Base-by-base conservation (phyloP, 2,329 filamentous ascomycete species). In the Pseudocercospora macadamiae region DNA sequence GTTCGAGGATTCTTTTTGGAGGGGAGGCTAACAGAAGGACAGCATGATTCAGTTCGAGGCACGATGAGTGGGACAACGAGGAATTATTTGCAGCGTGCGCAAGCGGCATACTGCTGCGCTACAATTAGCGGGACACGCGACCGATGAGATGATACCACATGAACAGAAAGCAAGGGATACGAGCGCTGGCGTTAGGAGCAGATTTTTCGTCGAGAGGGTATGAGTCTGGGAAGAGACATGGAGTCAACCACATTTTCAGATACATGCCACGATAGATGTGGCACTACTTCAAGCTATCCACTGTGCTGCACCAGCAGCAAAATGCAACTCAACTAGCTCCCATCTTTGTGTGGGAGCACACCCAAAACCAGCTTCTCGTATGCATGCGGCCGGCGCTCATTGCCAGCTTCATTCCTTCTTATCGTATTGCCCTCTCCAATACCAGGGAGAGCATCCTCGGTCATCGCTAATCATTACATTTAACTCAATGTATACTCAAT, bases 11-110 rank as follows among this genome's bases (percentile, higher is more conserved):
- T 21, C 23, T 42, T 42, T 8, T 8, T 10, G 16, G 16, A 21
- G 10, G 8, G 28, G 3, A 18, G 18, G 36, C 34, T 53, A 37
- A 61, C 62, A 67, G 16, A 18, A 26, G n/a, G 19, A 55, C 68
- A 96, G 93, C 73, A 97, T 97, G 93, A 93, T 97, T 52, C 95
- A 99, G 79, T 97, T 99, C 72, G 93, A 99, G 82, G 95, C 95
- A 52, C 86, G 93, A 78, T 97, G 65, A 68, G 39, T 10, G n/a
- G 16, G 16, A 39, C 1, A 8, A 5, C 23, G 37, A 42, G 37
- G 16, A 3, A n/a, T 6, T 16, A 12, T 42, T 16, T 12, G 10
- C 4, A 21, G 37, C 16, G 37, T 10, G 37, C 8, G 23, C 8
- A 42, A 10, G 37, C n/a, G n/a, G n/a, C n/a, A n/a, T n/a, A n/a